Conservation (phyloP, 2,329 filamentous ascomycete genomes). For the Colletotrichum sidae region DNA sequence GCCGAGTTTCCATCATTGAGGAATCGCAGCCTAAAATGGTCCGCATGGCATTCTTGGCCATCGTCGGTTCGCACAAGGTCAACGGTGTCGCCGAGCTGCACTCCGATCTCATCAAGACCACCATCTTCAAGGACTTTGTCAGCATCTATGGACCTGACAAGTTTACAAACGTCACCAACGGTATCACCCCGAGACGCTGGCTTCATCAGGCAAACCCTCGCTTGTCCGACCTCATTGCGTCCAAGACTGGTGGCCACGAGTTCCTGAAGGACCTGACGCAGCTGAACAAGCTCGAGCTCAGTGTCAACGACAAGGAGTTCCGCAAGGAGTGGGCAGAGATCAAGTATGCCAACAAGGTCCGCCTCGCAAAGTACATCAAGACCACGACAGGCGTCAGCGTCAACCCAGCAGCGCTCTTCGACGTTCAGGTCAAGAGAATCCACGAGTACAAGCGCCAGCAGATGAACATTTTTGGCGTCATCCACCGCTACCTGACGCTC, state of each 20-base stretch:
- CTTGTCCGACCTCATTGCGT: conserved; percentile 90
- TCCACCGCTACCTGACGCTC: conserved; percentile 90
- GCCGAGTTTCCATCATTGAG: conserved; percentile 95
- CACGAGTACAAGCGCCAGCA: conserved; percentile 99
- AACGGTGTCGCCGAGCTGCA: conserved; percentile 98
- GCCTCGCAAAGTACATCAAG: conserved; percentile 92
- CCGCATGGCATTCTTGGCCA: conserved; percentile 93
- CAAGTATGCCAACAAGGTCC: conserved; percentile 95
- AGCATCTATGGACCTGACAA: conserved; percentile 95
- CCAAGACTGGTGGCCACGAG: conserved; percentile 83
- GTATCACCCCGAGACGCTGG: conserved; percentile 96
- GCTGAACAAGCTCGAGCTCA: conserved; percentile 87
- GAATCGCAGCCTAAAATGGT: conserved; percentile 98
- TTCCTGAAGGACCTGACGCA: conserved; percentile 93
- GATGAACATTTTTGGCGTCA: conserved; percentile 98
- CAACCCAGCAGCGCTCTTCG: conserved; percentile 89
- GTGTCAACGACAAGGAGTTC: conserved; percentile 87
- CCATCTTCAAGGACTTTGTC: conserved; percentile 99
- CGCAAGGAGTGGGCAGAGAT: conserved; percentile 95
- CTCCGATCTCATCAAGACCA: conserved; percentile 97
- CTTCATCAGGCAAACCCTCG: conserved; percentile 96
- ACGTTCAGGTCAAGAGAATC: conserved; percentile 98
- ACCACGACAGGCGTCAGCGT: conserved; percentile 82
- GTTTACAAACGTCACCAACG: conserved; percentile 98
- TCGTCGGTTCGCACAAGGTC: conserved; percentile 98